These are phyloP conservation scores for Carnegiea gigantea DNA, from an alignment of 179 eudicot species.

Conservation along the genomic window DNA sequence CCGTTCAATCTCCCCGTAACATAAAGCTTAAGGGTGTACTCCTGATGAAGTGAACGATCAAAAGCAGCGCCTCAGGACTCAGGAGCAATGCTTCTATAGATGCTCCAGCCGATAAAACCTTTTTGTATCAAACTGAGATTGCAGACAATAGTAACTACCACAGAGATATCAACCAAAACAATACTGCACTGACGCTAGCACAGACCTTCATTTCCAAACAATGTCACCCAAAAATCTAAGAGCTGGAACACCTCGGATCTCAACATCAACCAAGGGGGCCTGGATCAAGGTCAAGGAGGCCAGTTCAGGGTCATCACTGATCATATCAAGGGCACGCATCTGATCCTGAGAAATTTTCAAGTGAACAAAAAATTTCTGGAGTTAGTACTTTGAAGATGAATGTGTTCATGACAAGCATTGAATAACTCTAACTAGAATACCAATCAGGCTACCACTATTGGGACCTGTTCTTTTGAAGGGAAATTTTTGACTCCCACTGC, in stretches of 20 bases:
- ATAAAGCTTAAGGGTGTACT: background rate
- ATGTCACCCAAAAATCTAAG: slow-evolving; percentile 94
- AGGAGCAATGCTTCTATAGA: background rate
- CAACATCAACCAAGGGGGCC: slow-evolving; percentile 95
- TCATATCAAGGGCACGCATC: slow-evolving; percentile 72
- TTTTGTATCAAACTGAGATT: background rate
- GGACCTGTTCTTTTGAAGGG: no score
- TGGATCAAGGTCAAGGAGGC: slow-evolving; percentile 62
- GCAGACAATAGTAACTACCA: background rate
- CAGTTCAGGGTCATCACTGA: slow-evolving; percentile 74
- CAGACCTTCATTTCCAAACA: slow-evolving; percentile 74
- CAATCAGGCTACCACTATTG: background rate
- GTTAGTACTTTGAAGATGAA: background rate
- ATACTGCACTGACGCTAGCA: background rate
- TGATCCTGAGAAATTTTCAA: slow-evolving; percentile 62
- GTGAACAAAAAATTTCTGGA: background rate
- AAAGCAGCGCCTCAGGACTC: background rate
- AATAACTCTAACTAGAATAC: background rate
- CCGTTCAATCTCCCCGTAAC: no score
- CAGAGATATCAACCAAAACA: background rate
- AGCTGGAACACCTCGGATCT: slow-evolving; percentile 99
- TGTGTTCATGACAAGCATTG: background rate
- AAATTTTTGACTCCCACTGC: no score
- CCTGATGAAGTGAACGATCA: background rate
- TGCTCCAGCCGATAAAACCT: background rate